Evolutionary conservation across 2,329 filamentous ascomycete species (phyloP).

Genomic region (Zymoseptoria crescenta): DNA sequence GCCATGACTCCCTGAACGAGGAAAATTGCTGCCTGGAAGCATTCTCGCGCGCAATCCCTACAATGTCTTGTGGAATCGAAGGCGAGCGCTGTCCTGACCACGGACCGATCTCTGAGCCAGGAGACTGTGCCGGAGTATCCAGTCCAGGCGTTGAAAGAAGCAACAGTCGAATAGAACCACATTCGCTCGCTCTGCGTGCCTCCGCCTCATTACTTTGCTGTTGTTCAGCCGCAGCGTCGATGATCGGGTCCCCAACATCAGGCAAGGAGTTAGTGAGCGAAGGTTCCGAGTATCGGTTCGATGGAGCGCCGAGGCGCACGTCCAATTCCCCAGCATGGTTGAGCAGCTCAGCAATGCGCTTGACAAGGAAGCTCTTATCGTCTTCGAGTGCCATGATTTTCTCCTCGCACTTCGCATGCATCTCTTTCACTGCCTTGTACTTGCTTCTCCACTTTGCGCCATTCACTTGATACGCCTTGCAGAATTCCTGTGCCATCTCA

Average conservation of each 20-base stretch:
- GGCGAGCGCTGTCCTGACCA: neutral
- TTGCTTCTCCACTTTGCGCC: neutral
- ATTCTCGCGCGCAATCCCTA: no score
- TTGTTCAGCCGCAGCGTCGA: neutral
- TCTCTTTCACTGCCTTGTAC: neutral
- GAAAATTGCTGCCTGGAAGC: no score
- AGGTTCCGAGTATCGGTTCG: neutral
- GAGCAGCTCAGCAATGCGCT: neutral
- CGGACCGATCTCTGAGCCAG: neutral
- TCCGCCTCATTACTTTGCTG: neutral
- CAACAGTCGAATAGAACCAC: neutral
- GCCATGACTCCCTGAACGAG: no score
- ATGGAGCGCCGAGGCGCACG: neutral
- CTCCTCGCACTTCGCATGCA: neutral
- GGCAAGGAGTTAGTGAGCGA: neutral
- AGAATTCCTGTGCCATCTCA: neutral
- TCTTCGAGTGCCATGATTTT: neutral
- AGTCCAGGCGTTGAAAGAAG: neutral
- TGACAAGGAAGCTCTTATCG: neutral
- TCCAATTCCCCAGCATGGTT: no score
- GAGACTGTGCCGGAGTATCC: no score
- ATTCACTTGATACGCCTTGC: neutral
- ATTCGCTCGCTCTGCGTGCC: neutral
- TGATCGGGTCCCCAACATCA: neutral
- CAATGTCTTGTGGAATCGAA: neutral